phyloP scores from a whole-genome alignment of 1,139 yeast species.

The Nakaseomyces nivariensis region DNA sequence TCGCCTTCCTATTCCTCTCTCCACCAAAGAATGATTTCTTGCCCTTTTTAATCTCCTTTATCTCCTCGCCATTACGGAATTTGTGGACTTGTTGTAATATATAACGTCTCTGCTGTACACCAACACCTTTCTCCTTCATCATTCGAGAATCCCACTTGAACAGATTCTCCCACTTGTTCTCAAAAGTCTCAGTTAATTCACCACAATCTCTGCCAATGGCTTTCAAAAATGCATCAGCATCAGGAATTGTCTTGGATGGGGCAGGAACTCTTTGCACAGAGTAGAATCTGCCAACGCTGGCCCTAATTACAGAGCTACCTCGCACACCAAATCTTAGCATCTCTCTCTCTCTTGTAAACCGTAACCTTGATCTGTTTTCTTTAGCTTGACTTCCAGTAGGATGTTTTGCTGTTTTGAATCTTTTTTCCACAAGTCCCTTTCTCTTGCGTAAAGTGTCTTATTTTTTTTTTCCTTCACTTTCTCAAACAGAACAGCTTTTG shows the following conservation, averaged over 20 bases:
- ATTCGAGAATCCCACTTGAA: conserved; percentile 45
- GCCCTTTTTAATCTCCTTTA: conserved; percentile 53
- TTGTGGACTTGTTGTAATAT: conserved; percentile 37
- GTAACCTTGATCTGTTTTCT: too few relatives aligned
- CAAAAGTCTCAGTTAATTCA: conserved; percentile 65
- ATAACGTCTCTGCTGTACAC: conserved; percentile 60
- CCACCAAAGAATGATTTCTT: conserved; percentile 77
- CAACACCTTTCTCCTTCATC: conserved; percentile 75
- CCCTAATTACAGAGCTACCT: not conserved
- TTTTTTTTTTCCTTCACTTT: too few relatives aligned
- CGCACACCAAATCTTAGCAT: not conserved
- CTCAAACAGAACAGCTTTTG: too few relatives aligned
- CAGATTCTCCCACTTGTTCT: conserved; percentile 60
- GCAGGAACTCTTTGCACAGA: conserved; percentile 29
- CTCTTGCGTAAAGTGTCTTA: too few relatives aligned
- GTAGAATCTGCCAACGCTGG: not conserved
- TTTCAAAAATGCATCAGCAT: conserved; percentile 58
- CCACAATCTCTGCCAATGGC: conserved; percentile 66
- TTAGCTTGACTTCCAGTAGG: too few relatives aligned
- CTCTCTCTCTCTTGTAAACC: not conserved
- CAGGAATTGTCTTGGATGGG: conserved; percentile 51
- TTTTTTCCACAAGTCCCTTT: too few relatives aligned
- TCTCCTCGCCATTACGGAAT: conserved; percentile 47
- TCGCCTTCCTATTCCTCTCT: conserved; percentile 68
- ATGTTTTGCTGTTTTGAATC: too few relatives aligned